Evolutionary conservation across 306 rosid genomes (phyloP), one percentile per base, ranked within the genome.

Genomic region (Gastrolobium bilobum): DNA sequence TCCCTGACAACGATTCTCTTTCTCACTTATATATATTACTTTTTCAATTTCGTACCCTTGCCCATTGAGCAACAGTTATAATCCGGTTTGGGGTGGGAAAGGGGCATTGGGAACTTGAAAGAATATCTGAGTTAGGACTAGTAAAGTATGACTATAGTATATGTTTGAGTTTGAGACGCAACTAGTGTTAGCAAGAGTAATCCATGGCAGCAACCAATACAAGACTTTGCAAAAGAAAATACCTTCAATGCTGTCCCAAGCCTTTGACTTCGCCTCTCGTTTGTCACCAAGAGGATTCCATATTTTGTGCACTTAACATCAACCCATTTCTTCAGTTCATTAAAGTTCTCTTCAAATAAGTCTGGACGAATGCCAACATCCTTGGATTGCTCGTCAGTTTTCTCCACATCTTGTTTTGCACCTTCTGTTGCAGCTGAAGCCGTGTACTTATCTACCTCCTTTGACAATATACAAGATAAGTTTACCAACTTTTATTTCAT

Each of bases 171-270:
- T 67, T 67, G 73, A 29, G 57, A 30, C 0, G 14, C 7, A 47
- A 46, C 73, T 30, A 44, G 40, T 11, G 30, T 11, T 40, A 60
- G 14, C 66, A 60, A 10, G 10, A 33, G 66, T 14, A 60, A 38
- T 38, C 29, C 15, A 39, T 15, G 50, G 14, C 34, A 66, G 37
- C n/a, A 37, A 15, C 37, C 5, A 15, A 71, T 7, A 35, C 63
- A 82, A 54, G 65, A 71, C 15, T 29, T 10, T 38, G 68, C 68
- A 37, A 51, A 64, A 62, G 31, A 76, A 76, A 59, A 37, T 85
- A 94, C 99, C 97, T 95, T 91, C 67, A 95, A 82, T 38, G 98
- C 99, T 68, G 91, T 84, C 75, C 99, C 98, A 77, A 91, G 91
- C 89, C 97, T 87, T 78, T 86, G 87, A 42, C 50, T 13, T 5